phyloP scores from a whole-genome alignment of 2,329 filamentous ascomycete species.

The Fusarium falciforme region DNA sequence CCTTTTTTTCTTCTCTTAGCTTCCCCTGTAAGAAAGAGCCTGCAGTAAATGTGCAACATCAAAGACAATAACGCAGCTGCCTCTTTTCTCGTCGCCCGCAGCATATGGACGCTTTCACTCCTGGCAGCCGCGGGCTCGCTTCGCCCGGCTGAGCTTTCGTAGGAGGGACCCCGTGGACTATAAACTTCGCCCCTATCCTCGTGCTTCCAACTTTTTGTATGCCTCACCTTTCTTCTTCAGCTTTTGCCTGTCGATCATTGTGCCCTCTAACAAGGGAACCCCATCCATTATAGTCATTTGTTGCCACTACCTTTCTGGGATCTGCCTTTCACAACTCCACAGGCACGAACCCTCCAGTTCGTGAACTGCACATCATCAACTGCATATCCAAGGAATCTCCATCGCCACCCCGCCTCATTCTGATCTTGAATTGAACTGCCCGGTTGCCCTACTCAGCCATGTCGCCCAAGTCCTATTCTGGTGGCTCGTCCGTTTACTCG shows the following conservation, averaged over 20 bases:
- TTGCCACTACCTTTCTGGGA: slow-evolving; percentile 16
- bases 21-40: slow-evolving; percentile 18
- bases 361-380: slow-evolving; percentile 23
- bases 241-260: slow-evolving; percentile 28
- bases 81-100: slow-evolving; percentile 41
- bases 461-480: slow-evolving; percentile 22
- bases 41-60: slow-evolving; percentile 40
- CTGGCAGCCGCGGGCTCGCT: slow-evolving; percentile 27
- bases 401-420: slow-evolving; percentile 30
- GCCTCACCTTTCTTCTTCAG: slow-evolving; percentile 31
- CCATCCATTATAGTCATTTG: slow-evolving; percentile 4
- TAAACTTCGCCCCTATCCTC: slow-evolving; percentile 35
- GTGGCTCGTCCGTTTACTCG: slow-evolving; percentile 36
- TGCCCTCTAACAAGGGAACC: slow-evolving; percentile 27
- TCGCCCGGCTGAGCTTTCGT: slow-evolving; percentile 9
- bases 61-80: slow-evolving; percentile 20
- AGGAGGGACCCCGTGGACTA: slow-evolving; percentile 22
- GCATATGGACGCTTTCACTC: slow-evolving; percentile 32
- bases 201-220: slow-evolving; percentile 12
- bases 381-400: background rate
- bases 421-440: background rate
- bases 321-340: slow-evolving; percentile 17
- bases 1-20: slow-evolving; percentile 7
- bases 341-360: slow-evolving; percentile 20
- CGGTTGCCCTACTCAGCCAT: background rate